Evolutionary conservation across 257 asterid genomes (phyloP), one percentile per base, ranked within the genome.

Genomic region (Solanum appendiculatum): DNA sequence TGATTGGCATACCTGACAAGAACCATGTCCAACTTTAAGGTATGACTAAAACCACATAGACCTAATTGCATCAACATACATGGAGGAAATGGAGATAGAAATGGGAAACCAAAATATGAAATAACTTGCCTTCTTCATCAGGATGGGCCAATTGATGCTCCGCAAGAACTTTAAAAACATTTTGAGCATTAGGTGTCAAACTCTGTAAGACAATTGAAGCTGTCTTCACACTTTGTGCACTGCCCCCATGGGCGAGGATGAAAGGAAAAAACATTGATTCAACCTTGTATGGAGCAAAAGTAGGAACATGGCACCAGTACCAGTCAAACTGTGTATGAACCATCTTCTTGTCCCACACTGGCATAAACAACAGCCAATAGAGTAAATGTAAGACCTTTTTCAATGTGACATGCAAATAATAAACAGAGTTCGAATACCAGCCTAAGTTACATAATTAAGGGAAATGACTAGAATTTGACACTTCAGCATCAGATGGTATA

Each of bases 261-360:
- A 93, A 91, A 58, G 99, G 98, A 81, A 90, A 89, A 90, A 95
- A 97, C 88, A 89, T 91, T 87, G 97, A 98, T 94, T 97, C 99
- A 11, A 93, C 92, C 86, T 92, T 94, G 94, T 95, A 95, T 40
- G 98, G 96, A 69, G 96, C 96, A 85, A 91, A 97, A 13, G 99
- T 97, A 56, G 99, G 99, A 83, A 94, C 98, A 83, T 96, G 99
- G 90, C 88, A 91, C 99, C 99, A 95, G 89, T 93, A 95, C 99
- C 99, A 97, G 85, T 96, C 94, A 94, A 96, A 97, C 93, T 95
- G 97, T 44, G 95, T 95, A 91, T 97, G 98, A 58, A 95, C 98
- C 99, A 96, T 97, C 94, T 94, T 97, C 92, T 96, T 95, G 92
- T 95, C 95, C 99, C 99, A 97, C 87, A 95, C 99, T 96, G 86